Conservation (phyloP, 805 yeast genomes). For the Cyberlindnera amylophila region DNA sequence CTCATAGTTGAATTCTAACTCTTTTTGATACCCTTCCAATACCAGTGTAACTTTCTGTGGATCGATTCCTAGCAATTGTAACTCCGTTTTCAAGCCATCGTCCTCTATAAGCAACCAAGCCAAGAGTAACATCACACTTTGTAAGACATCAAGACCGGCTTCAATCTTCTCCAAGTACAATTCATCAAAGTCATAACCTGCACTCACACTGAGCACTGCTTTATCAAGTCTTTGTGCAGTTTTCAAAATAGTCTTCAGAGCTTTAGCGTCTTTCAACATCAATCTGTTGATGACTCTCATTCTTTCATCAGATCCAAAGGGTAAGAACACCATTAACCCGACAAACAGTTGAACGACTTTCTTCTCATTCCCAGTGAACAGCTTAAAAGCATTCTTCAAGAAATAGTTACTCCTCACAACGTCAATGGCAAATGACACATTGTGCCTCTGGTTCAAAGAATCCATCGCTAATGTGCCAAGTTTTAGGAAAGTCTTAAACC, state of each 20-base stretch:
- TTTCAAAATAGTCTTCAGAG: conserved; percentile 10
- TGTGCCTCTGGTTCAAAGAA: conserved; percentile 8
- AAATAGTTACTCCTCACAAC: conserved; percentile 13
- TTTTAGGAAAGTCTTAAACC: conserved; percentile 12
- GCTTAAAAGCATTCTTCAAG: conserved; percentile 16
- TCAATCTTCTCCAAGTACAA: conserved; percentile 19
- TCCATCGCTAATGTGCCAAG: conserved; percentile 15
- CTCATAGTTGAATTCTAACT: conserved; percentile 13
- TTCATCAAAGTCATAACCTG: conserved; percentile 13
- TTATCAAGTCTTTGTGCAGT: conserved; percentile 3
- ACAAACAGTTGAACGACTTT: conserved; percentile 11
- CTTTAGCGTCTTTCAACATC: conserved; percentile 13
- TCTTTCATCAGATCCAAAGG: conserved; percentile 23
- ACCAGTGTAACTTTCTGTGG: neutral
- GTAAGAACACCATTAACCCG: conserved; percentile 17
- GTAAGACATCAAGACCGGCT: conserved; percentile 19
- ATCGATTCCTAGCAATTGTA: conserved; percentile 3
- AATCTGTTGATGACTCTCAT: conserved; percentile 23
- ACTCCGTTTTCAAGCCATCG: conserved; percentile 11
- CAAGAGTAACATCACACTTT: conserved; percentile 13
- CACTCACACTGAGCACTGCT: conserved; percentile 1
- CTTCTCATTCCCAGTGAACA: conserved; percentile 7
- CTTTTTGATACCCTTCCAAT: conserved; percentile 12
- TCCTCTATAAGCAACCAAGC: conserved; percentile 24
- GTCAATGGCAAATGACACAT: conserved; percentile 12